phyloP scores from a whole-genome alignment of 345 rosid genomes.

The Eucalyptus microcorys region DNA sequence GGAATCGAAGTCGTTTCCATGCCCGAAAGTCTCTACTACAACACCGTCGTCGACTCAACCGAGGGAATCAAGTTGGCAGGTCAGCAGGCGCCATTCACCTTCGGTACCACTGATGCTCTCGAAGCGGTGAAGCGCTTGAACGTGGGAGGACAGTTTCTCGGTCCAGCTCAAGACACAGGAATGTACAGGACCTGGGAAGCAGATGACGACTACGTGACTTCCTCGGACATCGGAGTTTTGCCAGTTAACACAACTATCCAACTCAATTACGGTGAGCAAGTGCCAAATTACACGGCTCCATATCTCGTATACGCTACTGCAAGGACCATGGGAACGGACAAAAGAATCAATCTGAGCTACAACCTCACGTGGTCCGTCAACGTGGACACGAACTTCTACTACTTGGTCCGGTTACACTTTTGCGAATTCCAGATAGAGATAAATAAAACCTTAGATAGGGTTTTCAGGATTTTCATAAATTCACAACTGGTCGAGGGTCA shows the following conservation, averaged over 20 bases:
- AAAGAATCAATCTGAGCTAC: not conserved
- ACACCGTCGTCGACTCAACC: not conserved
- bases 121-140: constrained; percentile 8
- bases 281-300: constrained; percentile 17
- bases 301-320: not conserved
- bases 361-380: constrained; percentile 19
- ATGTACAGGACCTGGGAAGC: constrained; percentile 11
- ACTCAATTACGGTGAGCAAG: not conserved
- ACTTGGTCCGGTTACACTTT: constrained; percentile 15
- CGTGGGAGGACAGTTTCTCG: constrained; percentile 6
- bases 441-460: not conserved
- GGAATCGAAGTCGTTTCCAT: constrained; percentile 26
- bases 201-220: not conserved
- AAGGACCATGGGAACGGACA: not conserved
- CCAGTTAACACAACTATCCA: not conserved
- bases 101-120: rapidly evolving
- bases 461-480: constrained; percentile 8
- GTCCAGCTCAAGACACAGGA: not conserved
- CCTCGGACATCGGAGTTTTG: not conserved
- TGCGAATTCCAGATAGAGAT: not conserved
- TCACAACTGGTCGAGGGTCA: not conserved
- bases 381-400: constrained; percentile 16
- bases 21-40: constrained; percentile 11
- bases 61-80: not conserved
- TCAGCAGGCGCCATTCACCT: not conserved